Evolutionary conservation across 495 filamentous ascomycete genomes (phyloP), one percentile per base, ranked within the genome.

Genomic region (Penicillium robsamsonii): DNA sequence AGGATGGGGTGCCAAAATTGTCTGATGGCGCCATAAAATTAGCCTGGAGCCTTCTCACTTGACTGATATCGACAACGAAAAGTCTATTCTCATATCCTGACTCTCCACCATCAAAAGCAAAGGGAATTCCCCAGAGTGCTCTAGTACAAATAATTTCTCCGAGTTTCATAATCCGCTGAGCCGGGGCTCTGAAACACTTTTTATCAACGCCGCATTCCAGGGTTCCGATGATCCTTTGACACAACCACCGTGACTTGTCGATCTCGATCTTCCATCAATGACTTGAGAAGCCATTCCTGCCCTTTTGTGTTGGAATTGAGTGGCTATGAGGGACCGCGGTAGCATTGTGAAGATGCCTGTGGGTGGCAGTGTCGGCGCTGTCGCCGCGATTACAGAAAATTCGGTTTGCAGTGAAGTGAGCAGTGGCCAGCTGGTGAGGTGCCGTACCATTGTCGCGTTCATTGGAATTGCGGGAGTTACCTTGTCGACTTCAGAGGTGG

Each of bases 151-250:
- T 37, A 68, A 77, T 62, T 82, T 61, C 64, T 46, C 20, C 33
- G 56, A 51, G n/a, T 67, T 77, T 56, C 46, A 37, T 43, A 29
- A 49, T 37, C 65, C 70, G 0, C 46, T 83, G 2, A 33, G 64
- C 37, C 50, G 33, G 35, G 81, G 77, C 0, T 45, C 57, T 42
- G 73, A 85, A 45, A 89, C 86, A 0, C 67, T 89, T 15, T 84
- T 89, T 63, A 78, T 88, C 8, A 90, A 90, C 68, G 87, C 87
- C 0, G 75, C 84, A 12, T 77, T 87, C 17, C 70, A 74, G 45
- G 72, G 71, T 11, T 11, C 13, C 11, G 15, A 15, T 0, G 17
- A 73, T 43, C 54, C 55, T 46, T 71, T 73, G 5, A 35, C 60
- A 5, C 76, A 85, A 25, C 67, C 68, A 17, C 67, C 78, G 0